Evolutionary conservation across 495 filamentous ascomycete species (phyloP).

Genomic region (Podospora tetraspora): DNA sequence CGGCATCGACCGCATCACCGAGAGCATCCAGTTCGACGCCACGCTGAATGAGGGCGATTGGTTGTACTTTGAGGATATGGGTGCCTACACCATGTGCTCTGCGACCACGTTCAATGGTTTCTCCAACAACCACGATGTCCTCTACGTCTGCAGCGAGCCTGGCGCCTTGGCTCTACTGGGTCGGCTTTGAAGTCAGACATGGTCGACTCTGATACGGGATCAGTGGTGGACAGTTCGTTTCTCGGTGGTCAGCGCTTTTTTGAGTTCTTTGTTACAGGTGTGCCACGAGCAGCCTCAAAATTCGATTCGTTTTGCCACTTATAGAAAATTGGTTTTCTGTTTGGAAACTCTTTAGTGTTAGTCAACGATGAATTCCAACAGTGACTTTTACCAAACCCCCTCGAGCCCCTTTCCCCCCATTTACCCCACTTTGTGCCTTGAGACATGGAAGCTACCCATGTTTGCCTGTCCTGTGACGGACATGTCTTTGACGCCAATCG

Average conservation of each 20-base stretch:
- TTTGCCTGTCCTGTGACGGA: not conserved
- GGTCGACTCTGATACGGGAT: not conserved
- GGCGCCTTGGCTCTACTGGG: slow-evolving; percentile 72
- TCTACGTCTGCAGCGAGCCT: slow-evolving; percentile 90
- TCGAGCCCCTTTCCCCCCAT: not conserved
- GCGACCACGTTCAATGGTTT: slow-evolving; percentile 99
- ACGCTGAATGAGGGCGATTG: slow-evolving; percentile 87
- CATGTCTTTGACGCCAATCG: not conserved
- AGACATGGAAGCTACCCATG: not conserved
- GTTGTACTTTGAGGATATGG: slow-evolving; percentile 98
- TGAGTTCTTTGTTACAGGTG: not conserved
- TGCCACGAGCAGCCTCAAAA: not conserved
- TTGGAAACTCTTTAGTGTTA: not conserved
- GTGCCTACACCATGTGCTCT: slow-evolving; percentile 95
- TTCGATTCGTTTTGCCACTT: not conserved
- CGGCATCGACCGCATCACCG: slow-evolving; percentile 86
- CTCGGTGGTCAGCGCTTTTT: not conserved
- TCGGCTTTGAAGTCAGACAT: slow-evolving; percentile 14
- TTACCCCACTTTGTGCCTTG: not conserved
- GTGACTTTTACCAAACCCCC: not conserved
- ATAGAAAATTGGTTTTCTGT: not conserved
- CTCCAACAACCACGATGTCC: slow-evolving; percentile 80
- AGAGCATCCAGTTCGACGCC: slow-evolving; percentile 65
- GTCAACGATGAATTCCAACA: not conserved
- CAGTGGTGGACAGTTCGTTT: slow-evolving; percentile 2